Evolutionary conservation across 1,284 basidiomycete genomes (phyloP).

Genomic region (Pseudozyma thailandica): DNA sequence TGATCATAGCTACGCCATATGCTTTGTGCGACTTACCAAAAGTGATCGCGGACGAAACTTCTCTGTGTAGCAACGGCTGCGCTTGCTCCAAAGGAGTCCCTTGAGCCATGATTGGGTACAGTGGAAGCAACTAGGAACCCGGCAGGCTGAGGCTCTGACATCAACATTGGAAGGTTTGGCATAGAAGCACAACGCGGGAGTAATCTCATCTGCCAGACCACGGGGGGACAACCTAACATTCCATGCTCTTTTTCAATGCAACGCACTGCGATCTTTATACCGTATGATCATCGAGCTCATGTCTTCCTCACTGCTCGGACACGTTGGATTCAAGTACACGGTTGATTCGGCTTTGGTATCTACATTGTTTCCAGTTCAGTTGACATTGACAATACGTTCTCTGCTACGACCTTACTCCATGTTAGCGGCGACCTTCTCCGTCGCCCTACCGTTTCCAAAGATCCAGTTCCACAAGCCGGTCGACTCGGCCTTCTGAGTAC

Average conservation of each 20-base stretch:
- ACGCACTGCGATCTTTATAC: not conserved
- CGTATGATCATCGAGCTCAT: too few relatives aligned
- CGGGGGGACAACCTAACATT: too few relatives aligned
- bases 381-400: not conserved
- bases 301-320: too few relatives aligned
- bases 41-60: constrained; percentile 24
- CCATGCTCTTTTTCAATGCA: not conserved
- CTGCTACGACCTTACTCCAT: constrained; percentile 20
- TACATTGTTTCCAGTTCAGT: not conserved
- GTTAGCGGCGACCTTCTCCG: constrained; percentile 45
- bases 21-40: constrained; percentile 20
- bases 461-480: constrained; percentile 51
- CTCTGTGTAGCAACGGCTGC: not conserved
- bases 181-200: not conserved
- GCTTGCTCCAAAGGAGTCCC: not conserved
- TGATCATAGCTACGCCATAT: too few relatives aligned
- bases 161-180: not conserved
- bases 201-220: not conserved
- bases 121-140: too few relatives aligned
- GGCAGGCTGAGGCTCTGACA: too few relatives aligned
- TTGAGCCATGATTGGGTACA: too few relatives aligned
- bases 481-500: constrained; percentile 29
- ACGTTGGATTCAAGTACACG: not conserved
- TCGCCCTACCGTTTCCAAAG: constrained; percentile 42
- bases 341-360: too few relatives aligned